A percentile compares a stretch with the other conserved stretches of the same genome.
Conservation (phyloP, 164 flowering plant genomes). For the Protea cynaroides region DNA sequence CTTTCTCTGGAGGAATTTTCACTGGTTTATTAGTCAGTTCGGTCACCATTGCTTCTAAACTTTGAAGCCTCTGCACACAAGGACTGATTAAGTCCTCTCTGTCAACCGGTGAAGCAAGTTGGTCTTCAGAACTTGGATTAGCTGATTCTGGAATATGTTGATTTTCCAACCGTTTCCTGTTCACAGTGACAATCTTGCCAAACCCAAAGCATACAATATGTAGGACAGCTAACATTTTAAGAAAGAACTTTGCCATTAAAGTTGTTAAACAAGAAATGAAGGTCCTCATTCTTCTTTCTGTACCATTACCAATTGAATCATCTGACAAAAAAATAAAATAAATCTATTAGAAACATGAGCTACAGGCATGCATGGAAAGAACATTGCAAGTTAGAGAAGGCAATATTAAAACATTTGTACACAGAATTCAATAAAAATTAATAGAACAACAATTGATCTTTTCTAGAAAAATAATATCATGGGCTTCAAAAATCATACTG, state of each 20-base stretch:
- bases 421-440: neutral
- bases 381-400: neutral
- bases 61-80: slow-evolving; percentile 67
- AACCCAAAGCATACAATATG: slow-evolving; percentile 30
- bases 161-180: slow-evolving; percentile 16
- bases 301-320: slow-evolving; percentile 15
- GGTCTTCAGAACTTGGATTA: slow-evolving; percentile 22
- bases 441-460: neutral
- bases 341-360: neutral
- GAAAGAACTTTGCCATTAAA: slow-evolving; percentile 22
- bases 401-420: neutral
- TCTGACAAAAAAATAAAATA: slow-evolving; percentile 23
- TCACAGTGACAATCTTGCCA: slow-evolving; percentile 27
- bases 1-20: slow-evolving; percentile 83
- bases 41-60: slow-evolving; percentile 53
- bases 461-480: neutral
- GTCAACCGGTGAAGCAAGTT: slow-evolving; percentile 11
- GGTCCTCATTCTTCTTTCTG: slow-evolving; percentile 20
- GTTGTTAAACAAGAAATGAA: slow-evolving; percentile 22
- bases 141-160: slow-evolving; percentile 11
- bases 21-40: slow-evolving; percentile 59
- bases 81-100: slow-evolving; percentile 34
- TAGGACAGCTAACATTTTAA: slow-evolving; percentile 41
- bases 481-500: too few relatives aligned
- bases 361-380: neutral